These are phyloP conservation scores for Phoma herbarum DNA, from an alignment of 2,329 filamentous ascomycete species.

Conservation along the genomic window DNA sequence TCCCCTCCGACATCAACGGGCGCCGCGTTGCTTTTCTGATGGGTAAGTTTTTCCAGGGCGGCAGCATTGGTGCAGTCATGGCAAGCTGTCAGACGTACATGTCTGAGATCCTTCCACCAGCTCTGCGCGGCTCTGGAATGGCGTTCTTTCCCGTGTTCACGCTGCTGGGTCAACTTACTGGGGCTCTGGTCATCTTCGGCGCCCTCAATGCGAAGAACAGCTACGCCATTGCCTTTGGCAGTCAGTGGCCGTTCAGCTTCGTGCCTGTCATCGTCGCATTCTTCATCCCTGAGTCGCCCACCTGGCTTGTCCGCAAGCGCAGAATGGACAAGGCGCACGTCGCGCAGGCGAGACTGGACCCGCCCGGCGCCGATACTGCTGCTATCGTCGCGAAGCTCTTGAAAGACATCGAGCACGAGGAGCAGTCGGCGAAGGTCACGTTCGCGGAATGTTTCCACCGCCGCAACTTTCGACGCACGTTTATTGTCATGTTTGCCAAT, in stretches of 20 bases:
- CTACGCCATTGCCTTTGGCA: constrained; percentile 55
- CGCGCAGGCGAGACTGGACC: constrained; percentile 62
- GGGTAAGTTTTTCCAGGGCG: constrained; percentile 58
- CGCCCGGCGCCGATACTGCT: constrained; percentile 45
- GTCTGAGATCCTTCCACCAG: constrained; percentile 60
- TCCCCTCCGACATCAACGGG: constrained; percentile 31
- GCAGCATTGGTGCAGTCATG: constrained; percentile 57
- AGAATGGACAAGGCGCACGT: constrained; percentile 53
- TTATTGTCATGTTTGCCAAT: constrained; percentile 50
- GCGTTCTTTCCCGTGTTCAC: constrained; percentile 61
- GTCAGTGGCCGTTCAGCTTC: constrained; percentile 57
- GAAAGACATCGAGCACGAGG: constrained; percentile 37
- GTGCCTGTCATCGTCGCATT: constrained; percentile 56
- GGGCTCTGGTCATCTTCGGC: constrained; percentile 52
- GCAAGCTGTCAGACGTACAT: constrained; percentile 56
- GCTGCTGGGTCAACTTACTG: constrained; percentile 59
- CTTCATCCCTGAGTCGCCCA: constrained; percentile 62
- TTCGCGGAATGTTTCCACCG: constrained; percentile 50
- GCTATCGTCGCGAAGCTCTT: constrained; percentile 40
- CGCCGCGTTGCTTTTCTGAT: constrained; percentile 52
- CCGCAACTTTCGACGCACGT: constrained; percentile 48
- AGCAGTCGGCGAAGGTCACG: constrained; percentile 30
- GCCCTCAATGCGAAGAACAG: constrained; percentile 41
- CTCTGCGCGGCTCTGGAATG: constrained; percentile 58
- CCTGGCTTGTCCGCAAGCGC: constrained; percentile 58